These are phyloP conservation scores for Aureobasidium sp. DNA, from an alignment of 2,329 filamentous ascomycete species.

Conservation along the genomic window DNA sequence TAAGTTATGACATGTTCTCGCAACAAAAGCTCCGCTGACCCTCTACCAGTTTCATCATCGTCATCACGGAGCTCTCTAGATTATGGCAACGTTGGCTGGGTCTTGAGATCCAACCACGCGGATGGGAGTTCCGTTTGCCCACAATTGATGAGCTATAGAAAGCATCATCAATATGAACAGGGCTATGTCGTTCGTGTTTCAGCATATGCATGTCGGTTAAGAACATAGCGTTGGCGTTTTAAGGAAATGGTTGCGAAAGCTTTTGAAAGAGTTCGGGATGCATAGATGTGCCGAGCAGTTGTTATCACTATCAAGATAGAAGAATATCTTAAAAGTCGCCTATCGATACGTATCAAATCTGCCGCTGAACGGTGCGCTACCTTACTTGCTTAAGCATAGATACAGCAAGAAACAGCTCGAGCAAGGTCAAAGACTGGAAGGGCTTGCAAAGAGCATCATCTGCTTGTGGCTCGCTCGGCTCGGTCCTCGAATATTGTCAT, in stretches of 20 bases:
- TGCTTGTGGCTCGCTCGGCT: not conserved
- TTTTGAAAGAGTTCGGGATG: not conserved
- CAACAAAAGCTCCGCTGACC: constrained; percentile 8
- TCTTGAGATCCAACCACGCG: constrained; percentile 48
- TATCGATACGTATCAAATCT: not conserved
- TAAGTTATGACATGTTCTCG: constrained; percentile 44
- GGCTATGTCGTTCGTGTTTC: constrained; percentile 13
- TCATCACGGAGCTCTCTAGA: constrained; percentile 47
- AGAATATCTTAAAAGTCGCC: not conserved
- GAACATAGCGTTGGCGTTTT: constrained; percentile 15
- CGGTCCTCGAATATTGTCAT: not conserved
- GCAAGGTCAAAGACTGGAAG: not conserved
- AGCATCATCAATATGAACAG: constrained; percentile 7
- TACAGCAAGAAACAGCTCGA: not conserved
- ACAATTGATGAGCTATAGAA: constrained; percentile 25
- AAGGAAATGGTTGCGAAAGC: not conserved
- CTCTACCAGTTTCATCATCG: constrained; percentile 35
- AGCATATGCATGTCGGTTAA: constrained; percentile 9
- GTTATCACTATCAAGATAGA: constrained; percentile 10
- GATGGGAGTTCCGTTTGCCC: constrained; percentile 49
- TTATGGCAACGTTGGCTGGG: constrained; percentile 59
- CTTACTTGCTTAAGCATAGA: not conserved
- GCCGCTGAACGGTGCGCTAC: constrained; percentile 1
- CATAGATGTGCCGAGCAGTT: constrained; percentile 7
- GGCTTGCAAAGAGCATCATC: not conserved